phyloP scores from a whole-genome alignment of 78 protist species.

The Capsaspora owczarzaki region DNA sequence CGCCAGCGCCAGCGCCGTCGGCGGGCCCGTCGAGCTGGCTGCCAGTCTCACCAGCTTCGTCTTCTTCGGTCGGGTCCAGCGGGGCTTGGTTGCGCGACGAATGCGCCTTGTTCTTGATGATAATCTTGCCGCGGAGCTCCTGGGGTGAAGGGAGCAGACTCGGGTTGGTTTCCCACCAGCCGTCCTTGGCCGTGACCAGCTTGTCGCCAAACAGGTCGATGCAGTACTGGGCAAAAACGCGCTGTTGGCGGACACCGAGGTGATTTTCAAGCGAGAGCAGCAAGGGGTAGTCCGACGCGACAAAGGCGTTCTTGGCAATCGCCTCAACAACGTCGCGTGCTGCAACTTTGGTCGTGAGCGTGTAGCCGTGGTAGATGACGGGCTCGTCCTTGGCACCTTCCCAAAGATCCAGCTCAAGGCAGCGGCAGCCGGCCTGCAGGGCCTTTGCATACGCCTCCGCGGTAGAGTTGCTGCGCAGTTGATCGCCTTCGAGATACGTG shows the following conservation, averaged over 20 bases:
- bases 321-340: constrained; percentile 40
- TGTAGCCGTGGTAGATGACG: constrained; percentile 78
- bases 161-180: background rate
- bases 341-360: constrained; percentile 54
- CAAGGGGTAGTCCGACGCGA: constrained; percentile 63
- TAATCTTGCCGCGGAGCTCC: background rate
- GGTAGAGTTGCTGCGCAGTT: constrained; percentile 51
- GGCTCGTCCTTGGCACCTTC: constrained; percentile 81
- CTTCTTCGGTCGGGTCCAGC: too few species aligned
- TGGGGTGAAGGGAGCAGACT: background rate
- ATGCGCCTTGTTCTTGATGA: constrained; percentile 21
- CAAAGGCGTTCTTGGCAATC: constrained; percentile 46
- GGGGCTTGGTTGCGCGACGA: too few species aligned
- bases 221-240: background rate
- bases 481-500: constrained; percentile 75
- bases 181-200: background rate
- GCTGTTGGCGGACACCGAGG: constrained; percentile 26
- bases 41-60: too few species aligned
- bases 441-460: constrained; percentile 37
- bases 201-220: background rate
- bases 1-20: too few species aligned
- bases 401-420: constrained; percentile 81
- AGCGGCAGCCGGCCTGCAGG: constrained; percentile 54
- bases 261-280: constrained; percentile 74
- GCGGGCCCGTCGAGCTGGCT: too few species aligned